phyloP scores from a whole-genome alignment of 257 asterid genomes.

The Scutellaria galericulata region DNA sequence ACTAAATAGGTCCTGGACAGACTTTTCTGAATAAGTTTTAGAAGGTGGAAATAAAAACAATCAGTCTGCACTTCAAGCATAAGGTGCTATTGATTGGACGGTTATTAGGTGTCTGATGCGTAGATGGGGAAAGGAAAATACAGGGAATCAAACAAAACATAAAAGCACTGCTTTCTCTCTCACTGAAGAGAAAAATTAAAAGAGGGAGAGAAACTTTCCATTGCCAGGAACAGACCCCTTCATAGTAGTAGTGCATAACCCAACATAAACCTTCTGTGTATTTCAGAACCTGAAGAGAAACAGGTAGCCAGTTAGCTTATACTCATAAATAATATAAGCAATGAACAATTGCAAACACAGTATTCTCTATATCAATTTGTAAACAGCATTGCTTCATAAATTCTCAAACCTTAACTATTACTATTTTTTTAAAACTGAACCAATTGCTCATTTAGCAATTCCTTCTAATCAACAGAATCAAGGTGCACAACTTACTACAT shows the following conservation, averaged over 20 bases:
- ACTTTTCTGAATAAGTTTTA: constrained; percentile 1
- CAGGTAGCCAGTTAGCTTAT: constrained; percentile 28
- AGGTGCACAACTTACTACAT: constrained; percentile 72
- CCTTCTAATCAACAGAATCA: constrained; percentile 30
- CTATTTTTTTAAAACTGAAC: constrained; percentile 2
- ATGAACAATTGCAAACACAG: constrained; percentile 18
- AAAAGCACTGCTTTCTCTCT: too few relatives aligned
- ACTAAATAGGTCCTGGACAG: not conserved
- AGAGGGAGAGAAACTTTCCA: constrained; percentile 58
- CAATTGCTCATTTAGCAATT: constrained; percentile 16
- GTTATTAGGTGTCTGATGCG: constrained; percentile 2
- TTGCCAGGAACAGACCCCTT: constrained; percentile 98
- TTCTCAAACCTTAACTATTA: not conserved
- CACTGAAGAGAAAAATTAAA: not conserved
- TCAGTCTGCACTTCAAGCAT: too few relatives aligned
- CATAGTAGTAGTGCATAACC: constrained; percentile 98
- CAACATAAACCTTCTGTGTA: constrained; percentile 95
- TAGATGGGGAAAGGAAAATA: constrained; percentile 3
- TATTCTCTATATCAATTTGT: constrained; percentile 1
- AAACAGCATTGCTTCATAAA: constrained; percentile 13
- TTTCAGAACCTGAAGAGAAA: constrained; percentile 67
- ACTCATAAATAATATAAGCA: not conserved
- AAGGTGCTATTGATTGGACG: constrained; percentile 15
- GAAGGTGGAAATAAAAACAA: too few relatives aligned
- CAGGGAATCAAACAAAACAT: constrained; percentile 1